Base-by-base conservation (phyloP, 176 grass and related monocot species). In the Bothriochloa decipiens region DNA sequence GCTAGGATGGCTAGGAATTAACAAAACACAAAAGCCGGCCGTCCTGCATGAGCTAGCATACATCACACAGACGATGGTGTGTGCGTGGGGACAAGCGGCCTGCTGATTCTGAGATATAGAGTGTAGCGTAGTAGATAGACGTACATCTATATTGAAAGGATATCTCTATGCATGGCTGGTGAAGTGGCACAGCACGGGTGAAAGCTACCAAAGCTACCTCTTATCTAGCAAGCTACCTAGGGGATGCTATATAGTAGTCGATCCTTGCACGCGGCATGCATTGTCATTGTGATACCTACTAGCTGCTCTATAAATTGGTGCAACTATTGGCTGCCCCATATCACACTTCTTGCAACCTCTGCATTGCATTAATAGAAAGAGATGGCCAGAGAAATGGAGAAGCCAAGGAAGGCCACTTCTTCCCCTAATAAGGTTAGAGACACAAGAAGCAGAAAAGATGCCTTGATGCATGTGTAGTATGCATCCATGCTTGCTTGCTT, bases 381-480 rank as follows among this genome's bases (percentile, higher is more conserved):
- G 47, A 79, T 69, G 79, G 72, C 77, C 33, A 82, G 67, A 77
- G 78, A 87, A 65, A 94, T 92, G 89, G 92, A 88, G 78, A 87
- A 81, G 74, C 9, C 82, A 63, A 83, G 82, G 82, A 89, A 90
- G 75, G 61, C 83, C 87, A 83, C 75, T 35, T 83, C 74, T 41
- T 80, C 87, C 65, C 77, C 87, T 86, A 92, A 90, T 83, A 92
- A 92, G 92, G 89, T 94, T 86, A 76, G 85, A 29, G 3, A 36
- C 5, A 36, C 0, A 26, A 53, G 81, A 39, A 35, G 25, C 33
- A 36, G 4, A 60, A 25, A 1, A 25, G 3, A 25, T 60, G 22
- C 22, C 22, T 58, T 26, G 58, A 61, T 60, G 20, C 29, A 2
- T 58, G 53, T 61, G 20, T 57, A 52, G 7, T 23, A 61, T 61